phyloP scores from a whole-genome alignment of 2,329 filamentous ascomycete species.

The Phoma sp. region DNA sequence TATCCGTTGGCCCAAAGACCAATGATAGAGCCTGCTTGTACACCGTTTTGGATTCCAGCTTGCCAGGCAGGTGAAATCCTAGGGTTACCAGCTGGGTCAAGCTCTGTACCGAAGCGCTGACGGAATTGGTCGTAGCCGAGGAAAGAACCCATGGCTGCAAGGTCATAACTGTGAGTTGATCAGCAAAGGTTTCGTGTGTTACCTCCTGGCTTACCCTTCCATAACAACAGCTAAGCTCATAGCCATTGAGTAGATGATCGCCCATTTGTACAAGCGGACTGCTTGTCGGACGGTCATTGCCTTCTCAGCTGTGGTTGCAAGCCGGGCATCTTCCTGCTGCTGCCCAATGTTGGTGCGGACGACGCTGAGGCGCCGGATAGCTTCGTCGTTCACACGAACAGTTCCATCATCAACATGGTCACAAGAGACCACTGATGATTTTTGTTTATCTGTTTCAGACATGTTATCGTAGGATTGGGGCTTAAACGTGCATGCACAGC shows the following conservation, averaged over 20 bases:
- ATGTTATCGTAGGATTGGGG: constrained; percentile 1
- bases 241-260: constrained; percentile 77
- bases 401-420: constrained; percentile 9
- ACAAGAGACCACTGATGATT: constrained; percentile 10
- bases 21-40: constrained; percentile 19
- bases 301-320: constrained; percentile 16
- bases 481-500: background rate
- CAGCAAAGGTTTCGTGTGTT: background rate
- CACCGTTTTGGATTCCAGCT: constrained; percentile 21
- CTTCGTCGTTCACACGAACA: constrained; percentile 14
- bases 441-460: constrained; percentile 7
- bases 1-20: constrained; percentile 36
- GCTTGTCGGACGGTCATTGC: constrained; percentile 20
- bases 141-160: constrained; percentile 79
- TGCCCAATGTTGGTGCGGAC: constrained; percentile 8
- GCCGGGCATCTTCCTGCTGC: constrained; percentile 18
- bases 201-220: constrained; percentile 69
- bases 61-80: constrained; percentile 24
- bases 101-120: constrained; percentile 44
- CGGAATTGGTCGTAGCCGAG: constrained; percentile 57
- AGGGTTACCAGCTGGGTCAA: constrained; percentile 13
- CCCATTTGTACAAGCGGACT: constrained; percentile 72
- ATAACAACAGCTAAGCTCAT: constrained; percentile 86
- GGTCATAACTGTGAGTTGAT: constrained; percentile 56
- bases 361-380: constrained; percentile 16